phyloP scores from a whole-genome alignment of 75 land plant species.

The Cunninghamia lanceolata region DNA sequence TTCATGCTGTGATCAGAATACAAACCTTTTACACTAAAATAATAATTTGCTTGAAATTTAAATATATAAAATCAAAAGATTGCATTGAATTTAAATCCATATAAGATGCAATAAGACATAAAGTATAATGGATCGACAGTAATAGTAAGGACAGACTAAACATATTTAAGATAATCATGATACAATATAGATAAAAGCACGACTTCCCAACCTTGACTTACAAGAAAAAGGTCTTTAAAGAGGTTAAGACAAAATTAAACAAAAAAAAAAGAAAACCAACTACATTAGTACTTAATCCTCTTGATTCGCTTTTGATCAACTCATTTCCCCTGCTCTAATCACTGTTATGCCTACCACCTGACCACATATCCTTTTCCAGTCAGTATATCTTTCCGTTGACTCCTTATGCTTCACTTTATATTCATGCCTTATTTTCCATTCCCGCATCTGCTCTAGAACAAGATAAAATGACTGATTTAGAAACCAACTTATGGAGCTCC shows the following conservation, averaged over 20 bases:
- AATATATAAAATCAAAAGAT: not conserved
- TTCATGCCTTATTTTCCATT: not conserved
- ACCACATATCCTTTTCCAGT: not conserved
- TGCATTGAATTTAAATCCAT: not conserved
- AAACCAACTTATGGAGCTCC: not conserved
- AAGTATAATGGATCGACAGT: not conserved
- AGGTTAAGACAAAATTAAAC: not conserved
- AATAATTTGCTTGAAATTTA: not conserved
- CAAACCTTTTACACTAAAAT: not conserved
- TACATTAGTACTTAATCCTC: not conserved
- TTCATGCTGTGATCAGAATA: not conserved
- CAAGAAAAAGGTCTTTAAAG: not conserved
- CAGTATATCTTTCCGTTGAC: not conserved
- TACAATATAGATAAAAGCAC: not conserved
- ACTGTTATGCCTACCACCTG: not conserved
- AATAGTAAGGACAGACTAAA: not conserved
- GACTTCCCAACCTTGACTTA: not conserved
- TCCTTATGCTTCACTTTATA: not conserved
- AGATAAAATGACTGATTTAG: not conserved
- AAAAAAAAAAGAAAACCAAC: not conserved
- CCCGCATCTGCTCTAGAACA: not conserved
- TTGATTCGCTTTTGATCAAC: not conserved
- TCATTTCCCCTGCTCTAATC: not conserved
- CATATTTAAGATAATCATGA: not conserved
- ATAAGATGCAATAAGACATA: not conserved